These are phyloP conservation scores for Phylloporus sp. DNA, from an alignment of 768 basidiomycete species.

Conservation along the genomic window DNA sequence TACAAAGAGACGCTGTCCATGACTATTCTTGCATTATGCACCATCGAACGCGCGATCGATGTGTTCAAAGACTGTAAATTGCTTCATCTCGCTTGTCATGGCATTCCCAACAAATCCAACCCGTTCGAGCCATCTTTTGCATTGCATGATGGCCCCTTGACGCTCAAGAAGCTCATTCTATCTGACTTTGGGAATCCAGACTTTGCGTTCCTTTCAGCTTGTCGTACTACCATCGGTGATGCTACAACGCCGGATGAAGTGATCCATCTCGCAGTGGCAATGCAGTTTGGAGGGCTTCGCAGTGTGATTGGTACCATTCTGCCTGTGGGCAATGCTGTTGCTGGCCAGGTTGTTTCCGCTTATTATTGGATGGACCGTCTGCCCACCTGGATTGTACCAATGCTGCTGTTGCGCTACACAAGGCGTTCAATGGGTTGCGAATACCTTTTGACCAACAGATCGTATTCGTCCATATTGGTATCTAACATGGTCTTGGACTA, in stretches of 20 bases:
- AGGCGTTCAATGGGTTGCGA: not conserved
- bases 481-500: too few relatives aligned
- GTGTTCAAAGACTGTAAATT: slow-evolving; percentile 2
- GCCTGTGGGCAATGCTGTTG: not conserved
- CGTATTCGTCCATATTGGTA: not conserved
- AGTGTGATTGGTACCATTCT: not conserved
- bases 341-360: not conserved
- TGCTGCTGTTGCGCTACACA: not conserved
- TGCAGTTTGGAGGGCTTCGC: not conserved
- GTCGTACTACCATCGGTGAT: not conserved
- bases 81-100: slow-evolving; percentile 26
- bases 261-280: not conserved
- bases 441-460: not conserved
- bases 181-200: not conserved
- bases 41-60: not conserved
- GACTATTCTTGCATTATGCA: not conserved
- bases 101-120: not conserved
- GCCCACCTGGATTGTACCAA: not conserved
- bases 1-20: too few relatives aligned
- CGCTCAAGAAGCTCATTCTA: not conserved
- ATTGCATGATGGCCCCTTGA: slow-evolving; percentile 1
- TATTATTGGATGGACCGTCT: not conserved
- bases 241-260: not conserved
- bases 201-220: not conserved
- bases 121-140: slow-evolving; percentile 15